Percentiles rank a stretch among this genome's conserved stretches.
phyloP scores from a whole-genome alignment of 73 alveolate genomes.

The Tetrahymena borealis region DNA sequence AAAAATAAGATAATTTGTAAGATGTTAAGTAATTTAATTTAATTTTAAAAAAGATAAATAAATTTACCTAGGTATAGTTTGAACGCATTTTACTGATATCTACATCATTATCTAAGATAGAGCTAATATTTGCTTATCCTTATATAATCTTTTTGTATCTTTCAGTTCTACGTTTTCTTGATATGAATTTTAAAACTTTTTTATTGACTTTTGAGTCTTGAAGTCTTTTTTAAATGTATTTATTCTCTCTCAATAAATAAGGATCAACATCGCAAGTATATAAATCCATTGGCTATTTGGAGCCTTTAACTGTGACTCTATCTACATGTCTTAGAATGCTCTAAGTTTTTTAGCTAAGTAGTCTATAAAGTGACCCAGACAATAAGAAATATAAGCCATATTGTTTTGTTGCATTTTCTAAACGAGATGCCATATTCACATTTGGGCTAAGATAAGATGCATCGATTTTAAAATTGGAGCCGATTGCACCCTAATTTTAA shows the following conservation, averaged over 20 bases:
- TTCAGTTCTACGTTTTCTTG: conserved; percentile 17
- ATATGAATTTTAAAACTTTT: conserved; percentile 4
- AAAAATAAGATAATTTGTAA: neutral
- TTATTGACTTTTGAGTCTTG: neutral
- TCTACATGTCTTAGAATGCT: conserved; percentile 43
- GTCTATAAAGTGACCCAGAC: conserved; percentile 51
- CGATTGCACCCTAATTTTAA: conserved; percentile 57
- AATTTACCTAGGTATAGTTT: conserved; percentile 42
- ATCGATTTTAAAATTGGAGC: conserved; percentile 53
- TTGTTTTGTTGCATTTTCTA: conserved; percentile 51
- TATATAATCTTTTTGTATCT: neutral
- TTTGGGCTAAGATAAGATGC: conserved; percentile 57
- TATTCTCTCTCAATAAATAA: neutral
- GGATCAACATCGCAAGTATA: conserved; percentile 51
- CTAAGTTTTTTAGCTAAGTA: conserved; percentile 44
- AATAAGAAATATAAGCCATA: conserved; percentile 47
- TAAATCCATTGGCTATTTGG: conserved; percentile 36
- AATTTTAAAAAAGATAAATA: no score
- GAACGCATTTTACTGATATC: conserved; percentile 22
- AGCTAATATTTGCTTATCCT: conserved; percentile 44
- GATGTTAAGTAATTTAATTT: no score
- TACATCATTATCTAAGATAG: neutral
- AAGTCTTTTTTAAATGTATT: conserved; percentile 1
- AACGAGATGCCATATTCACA: conserved; percentile 53
- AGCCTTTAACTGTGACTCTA: conserved; percentile 39